A percentile compares a stretch with the other conserved stretches of the same genome.
These are phyloP conservation scores for Trypanosoma congolense DNA, from an alignment of 208 protist species.

Conservation along the genomic window DNA sequence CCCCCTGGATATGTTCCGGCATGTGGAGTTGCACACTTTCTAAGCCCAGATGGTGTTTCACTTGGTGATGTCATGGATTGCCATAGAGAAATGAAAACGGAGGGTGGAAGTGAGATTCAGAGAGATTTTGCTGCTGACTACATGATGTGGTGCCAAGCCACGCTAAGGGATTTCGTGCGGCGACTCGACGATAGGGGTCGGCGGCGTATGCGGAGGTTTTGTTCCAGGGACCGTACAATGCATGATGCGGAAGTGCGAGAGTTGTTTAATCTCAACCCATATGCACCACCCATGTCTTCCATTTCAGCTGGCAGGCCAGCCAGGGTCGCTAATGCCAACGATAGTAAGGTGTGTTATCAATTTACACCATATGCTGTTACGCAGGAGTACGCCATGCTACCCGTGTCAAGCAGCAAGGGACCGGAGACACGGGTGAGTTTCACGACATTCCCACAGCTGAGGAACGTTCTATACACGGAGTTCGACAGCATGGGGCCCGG, in stretches of 20 bases:
- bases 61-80: conserved; percentile 57
- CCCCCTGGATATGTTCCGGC: conserved; percentile 63
- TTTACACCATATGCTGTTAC: conserved; percentile 58
- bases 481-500: conserved; percentile 63
- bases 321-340: background rate
- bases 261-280: conserved; percentile 5
- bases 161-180: conserved; percentile 40
- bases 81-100: conserved; percentile 34
- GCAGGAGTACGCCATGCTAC: conserved; percentile 71
- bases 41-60: conserved; percentile 45
- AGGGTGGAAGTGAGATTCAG: conserved; percentile 43
- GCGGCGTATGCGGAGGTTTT: conserved; percentile 2
- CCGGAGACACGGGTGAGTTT: conserved; percentile 34
- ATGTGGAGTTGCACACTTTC: conserved; percentile 68
- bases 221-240: background rate
- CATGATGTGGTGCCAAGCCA: conserved; percentile 55
- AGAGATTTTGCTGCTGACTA: conserved; percentile 80
- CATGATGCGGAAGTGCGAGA: conserved; percentile 17
- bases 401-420: conserved; percentile 23
- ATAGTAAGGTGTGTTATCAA: conserved; percentile 19
- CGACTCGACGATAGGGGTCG: conserved; percentile 6
- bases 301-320: too few species aligned
- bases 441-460: conserved; percentile 50
- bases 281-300: too few species aligned
- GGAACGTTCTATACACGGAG: conserved; percentile 57